Conservation (phyloP, 2,329 filamentous ascomycete genomes). For the Paecilomyces sp. region DNA sequence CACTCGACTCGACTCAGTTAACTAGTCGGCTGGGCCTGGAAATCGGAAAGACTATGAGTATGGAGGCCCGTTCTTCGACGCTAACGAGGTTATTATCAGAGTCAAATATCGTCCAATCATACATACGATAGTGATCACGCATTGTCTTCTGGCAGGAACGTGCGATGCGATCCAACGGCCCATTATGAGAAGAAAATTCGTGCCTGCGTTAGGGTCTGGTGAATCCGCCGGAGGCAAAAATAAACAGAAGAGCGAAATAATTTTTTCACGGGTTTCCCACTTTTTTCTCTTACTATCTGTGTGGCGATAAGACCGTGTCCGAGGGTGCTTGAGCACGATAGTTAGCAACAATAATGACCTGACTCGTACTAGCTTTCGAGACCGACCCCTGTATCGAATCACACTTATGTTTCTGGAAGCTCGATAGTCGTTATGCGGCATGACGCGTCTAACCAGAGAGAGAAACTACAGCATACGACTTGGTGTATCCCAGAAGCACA, state of each 20-base stretch:
- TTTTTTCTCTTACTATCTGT: background rate
- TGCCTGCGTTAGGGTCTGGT: slow-evolving; percentile 11
- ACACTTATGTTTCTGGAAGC: background rate
- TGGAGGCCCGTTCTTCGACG: background rate
- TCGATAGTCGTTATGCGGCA: background rate
- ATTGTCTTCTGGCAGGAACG: background rate
- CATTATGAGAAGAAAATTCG: slow-evolving; percentile 2
- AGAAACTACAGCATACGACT: background rate
- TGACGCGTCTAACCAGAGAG: background rate
- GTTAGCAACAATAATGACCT: background rate
- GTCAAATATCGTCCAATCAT: background rate
- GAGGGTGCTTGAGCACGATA: background rate
- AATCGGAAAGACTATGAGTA: background rate
- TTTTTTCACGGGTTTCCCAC: background rate
- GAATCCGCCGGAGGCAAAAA: background rate
- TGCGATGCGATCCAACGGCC: background rate
- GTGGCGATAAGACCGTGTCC: background rate
- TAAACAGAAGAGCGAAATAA: background rate
- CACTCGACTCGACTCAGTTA: background rate
- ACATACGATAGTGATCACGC: background rate
- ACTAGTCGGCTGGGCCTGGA: background rate
- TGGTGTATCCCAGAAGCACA: background rate
- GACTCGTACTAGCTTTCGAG: background rate
- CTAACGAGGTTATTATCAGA: background rate
- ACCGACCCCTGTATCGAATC: background rate